These are phyloP conservation scores for Termitomyces sp. DNA, from an alignment of 768 basidiomycete genomes.

Conservation along the genomic window DNA sequence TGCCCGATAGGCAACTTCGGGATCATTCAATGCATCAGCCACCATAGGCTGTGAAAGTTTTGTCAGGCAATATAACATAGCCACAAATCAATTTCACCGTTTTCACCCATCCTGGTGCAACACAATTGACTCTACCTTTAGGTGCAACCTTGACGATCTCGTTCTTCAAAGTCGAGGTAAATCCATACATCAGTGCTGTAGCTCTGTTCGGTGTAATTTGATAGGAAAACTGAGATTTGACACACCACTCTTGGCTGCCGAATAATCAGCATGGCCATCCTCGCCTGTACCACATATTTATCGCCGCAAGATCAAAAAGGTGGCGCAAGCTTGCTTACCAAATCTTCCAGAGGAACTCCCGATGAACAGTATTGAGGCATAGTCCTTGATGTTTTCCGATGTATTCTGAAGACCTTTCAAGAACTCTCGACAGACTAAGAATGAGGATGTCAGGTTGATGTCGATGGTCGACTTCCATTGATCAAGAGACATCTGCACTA, in stretches of 20 bases:
- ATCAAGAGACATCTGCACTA: conserved; percentile 53
- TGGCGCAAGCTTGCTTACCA: conserved; percentile 27
- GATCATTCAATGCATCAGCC: conserved; percentile 50
- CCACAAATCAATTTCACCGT: conserved; percentile 29
- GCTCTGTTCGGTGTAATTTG: not conserved
- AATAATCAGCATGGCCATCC: conserved; percentile 61
- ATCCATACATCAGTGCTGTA: conserved; percentile 67
- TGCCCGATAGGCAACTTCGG: conserved; percentile 45
- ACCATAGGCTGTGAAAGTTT: conserved; percentile 41
- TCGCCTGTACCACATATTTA: conserved; percentile 29
- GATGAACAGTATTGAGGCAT: conserved; percentile 57
- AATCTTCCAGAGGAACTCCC: conserved; percentile 72
- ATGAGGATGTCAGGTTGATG: conserved; percentile 61
- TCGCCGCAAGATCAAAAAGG: not conserved
- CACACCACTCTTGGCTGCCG: conserved; percentile 63
- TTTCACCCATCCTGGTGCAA: conserved; percentile 64
- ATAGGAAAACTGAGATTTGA: not conserved
- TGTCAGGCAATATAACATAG: not conserved
- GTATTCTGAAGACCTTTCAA: conserved; percentile 38
- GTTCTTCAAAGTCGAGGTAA: conserved; percentile 66
- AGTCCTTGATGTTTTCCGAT: conserved; percentile 37
- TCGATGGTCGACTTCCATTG: conserved; percentile 60
- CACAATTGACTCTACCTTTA: conserved; percentile 60
- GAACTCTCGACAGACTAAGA: conserved; percentile 63
- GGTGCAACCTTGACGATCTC: conserved; percentile 77